Evolutionary conservation across 2,329 filamentous ascomycete genomes (phyloP), one percentile per base, ranked within the genome.

Genomic region (Ceratocystis alfenasii): DNA sequence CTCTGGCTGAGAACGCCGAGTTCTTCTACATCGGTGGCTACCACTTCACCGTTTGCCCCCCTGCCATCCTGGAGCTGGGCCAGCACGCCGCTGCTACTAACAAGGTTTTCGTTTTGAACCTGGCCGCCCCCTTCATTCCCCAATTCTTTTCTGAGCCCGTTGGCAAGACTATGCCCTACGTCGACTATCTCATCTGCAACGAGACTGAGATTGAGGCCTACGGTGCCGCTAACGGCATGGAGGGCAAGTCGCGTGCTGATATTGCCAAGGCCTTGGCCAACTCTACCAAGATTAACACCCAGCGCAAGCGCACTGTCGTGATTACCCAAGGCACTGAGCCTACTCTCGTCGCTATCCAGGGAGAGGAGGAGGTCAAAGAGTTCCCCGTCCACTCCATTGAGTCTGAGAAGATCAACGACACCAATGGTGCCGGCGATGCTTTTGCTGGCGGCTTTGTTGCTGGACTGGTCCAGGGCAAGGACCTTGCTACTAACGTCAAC

Each of bases 61-160:
- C 88, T 25, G 93, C 94, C 70, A 91, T 96, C 74, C 81, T 92
- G 81, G 90, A 91, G 70, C 83, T 99, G 62, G 93, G 88, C 71
- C 87, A 95, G 77, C 89, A 97, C 78, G 93, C 94, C 67, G 92
- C 90, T 48, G 79, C 82, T 70, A 86, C 90, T 76, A 87, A 97
- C 83, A 99, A 99, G 85, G 81, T 82, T 69, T 95, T 97, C 76
- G 85, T 92, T 72, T 86, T 99, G 71, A 95, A 91, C 71, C 85
- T 99, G 68, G 94, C 90, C 63, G 94, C 94, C 6, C 94, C 94
- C 68, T 99, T 99, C 81, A 96, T 99, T 73, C 81, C 88, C 48
- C 88, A 95, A 75, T 96, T 96, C 83, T 99, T 97, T 87, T 96
- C 96, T 82, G 92, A 96, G 62, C 88, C 86, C 70, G 84, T 99